phyloP scores from a whole-genome alignment of 495 filamentous ascomycete species.

The Penicillium parvum region DNA sequence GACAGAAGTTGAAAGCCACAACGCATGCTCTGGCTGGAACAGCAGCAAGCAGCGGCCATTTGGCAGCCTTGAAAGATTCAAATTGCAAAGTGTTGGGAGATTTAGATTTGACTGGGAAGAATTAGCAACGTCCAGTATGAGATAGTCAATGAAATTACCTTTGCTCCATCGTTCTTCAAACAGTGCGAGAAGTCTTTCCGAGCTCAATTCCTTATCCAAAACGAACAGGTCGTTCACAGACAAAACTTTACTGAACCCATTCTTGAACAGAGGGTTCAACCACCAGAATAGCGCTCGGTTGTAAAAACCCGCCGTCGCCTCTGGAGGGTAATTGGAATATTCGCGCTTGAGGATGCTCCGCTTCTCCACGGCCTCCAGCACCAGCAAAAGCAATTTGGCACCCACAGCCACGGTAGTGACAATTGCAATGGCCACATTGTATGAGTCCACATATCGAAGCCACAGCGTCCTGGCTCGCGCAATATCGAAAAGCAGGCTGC shows the following conservation, averaged over 20 bases:
- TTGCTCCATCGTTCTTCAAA: constrained; percentile 32
- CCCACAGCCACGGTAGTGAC: constrained; percentile 46
- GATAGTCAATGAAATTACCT: constrained; percentile 14
- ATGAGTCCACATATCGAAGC: constrained; percentile 37
- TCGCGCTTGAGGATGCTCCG: constrained; percentile 38
- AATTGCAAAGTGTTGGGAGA: constrained; percentile 42
- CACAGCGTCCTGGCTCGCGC: constrained; percentile 54
- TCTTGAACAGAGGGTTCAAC: constrained; percentile 52
- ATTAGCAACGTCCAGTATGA: constrained; percentile 13
- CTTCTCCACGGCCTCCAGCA: constrained; percentile 56
- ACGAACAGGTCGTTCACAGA: constrained; percentile 41
- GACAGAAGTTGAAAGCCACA: constrained; percentile 57
- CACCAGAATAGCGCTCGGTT: constrained; percentile 53
- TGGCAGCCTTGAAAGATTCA: constrained; percentile 43
- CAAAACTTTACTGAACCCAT: constrained; percentile 44
- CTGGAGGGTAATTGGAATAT: constrained; percentile 48
- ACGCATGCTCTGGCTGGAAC: constrained; percentile 51
- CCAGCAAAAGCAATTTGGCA: constrained; percentile 45
- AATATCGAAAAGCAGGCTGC: constrained; percentile 56
- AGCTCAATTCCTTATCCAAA: constrained; percentile 42
- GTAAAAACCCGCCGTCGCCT: constrained; percentile 55
- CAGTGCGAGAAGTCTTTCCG: constrained; percentile 33
- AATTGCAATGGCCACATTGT: constrained; percentile 33
- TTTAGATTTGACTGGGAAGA: constrained; percentile 24
- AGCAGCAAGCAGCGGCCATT: constrained; percentile 41